Base-by-base conservation (phyloP, 352 stramenopile genomes). In the Sclerospora graminicola region DNA sequence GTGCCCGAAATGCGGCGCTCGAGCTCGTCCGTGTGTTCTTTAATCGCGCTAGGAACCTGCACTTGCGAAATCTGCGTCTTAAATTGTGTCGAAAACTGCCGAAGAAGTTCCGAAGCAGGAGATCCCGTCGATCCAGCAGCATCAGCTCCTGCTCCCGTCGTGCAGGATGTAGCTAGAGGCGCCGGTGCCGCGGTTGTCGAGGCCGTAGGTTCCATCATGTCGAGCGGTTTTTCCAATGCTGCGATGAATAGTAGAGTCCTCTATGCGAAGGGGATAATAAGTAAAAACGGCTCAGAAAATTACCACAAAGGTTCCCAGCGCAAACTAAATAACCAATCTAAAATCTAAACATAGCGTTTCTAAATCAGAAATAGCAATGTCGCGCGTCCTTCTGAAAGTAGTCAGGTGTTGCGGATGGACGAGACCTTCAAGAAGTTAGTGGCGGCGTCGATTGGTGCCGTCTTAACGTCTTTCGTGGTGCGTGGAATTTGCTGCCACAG, bases 401-500 rank as follows among this genome's bases (percentile, higher is more conserved):
- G n/a, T n/a, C n/a, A n/a, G 6, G 21, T 26, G 6, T 26, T 26
- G 21, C 21, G 6, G 21, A 82, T 85, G 63, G 78, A 89, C 33
- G 74, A 85, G 51, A 74, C 56, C 43, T 16, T 73, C 32, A 77
- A 82, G 66, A 90, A 85, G 55, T 67, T 69, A 8, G 33, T 47
- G 11, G 66, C 75, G 9, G 78, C 78, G 41, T 84, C 75, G 20
- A 28, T 85, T 24, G 73, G 78, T 41, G 72, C 73, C 8, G 51
- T 86, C 42, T 56, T 87, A 51, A 88, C 78, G 16, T 72, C 78
- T 9, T 58, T 86, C 15, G 64, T 81, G 48, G 78, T 86, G 45
- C 52, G 63, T 73, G 10, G 11, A 8, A 30, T 36, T 38, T 29
- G 21, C 29, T 19, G 21, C 26, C 16, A 10, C 33, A 19, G 6